Base-by-base conservation (phyloP, 805 yeast species). In the Yarrowia sp. region DNA sequence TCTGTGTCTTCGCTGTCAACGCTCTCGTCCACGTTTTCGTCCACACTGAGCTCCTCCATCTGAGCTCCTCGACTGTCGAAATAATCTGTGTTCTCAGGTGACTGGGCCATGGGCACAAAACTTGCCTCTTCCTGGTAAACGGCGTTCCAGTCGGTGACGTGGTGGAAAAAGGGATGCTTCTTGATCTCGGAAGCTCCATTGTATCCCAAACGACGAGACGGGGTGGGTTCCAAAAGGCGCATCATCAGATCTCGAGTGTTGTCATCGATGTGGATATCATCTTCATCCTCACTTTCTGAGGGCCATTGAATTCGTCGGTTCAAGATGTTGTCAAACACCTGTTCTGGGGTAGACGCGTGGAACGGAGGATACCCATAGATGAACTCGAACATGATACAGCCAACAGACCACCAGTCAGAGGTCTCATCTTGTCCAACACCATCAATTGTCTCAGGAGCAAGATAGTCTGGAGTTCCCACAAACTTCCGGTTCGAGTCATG, bases 341-440 rank as follows among this genome's bases (percentile, higher is more conserved):
- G 78, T 45, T 88, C 89, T 0, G 97, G 95, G 1, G 91, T 81
- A 4, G 79, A 79, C 1, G 89, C 96, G 74, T 90, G 95, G 75
- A 95, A 95, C 1, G 99, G 99, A 1, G 99, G 97, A 73, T 85
- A 89, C 0, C 99, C 99, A 74, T 88, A 89, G 44, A 91, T 73
- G 72, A 95, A 88, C 76, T 95, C 99, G 78, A 93, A 95, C 65
- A 93, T 76, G 11, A 95, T 91, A 75, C 98, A 93, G 0, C 99
- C 99, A 38, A 93, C 84, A 1, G 98, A 90, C 99, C 99, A 95
- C 99, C 99, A 92, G 77, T 92, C 98, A n/a, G 93, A 86, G 68
- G 86, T 83, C 68, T 86, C 92, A 67, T 86, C 89, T 73, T 93
- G 97, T 0, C 89, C 88, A 1, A 82, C 80, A 43, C 98, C 98